Evolutionary conservation across 2,329 filamentous ascomycete genomes (phyloP), one percentile per base, ranked within the genome.

Genomic region (Calonectria leucothoes): DNA sequence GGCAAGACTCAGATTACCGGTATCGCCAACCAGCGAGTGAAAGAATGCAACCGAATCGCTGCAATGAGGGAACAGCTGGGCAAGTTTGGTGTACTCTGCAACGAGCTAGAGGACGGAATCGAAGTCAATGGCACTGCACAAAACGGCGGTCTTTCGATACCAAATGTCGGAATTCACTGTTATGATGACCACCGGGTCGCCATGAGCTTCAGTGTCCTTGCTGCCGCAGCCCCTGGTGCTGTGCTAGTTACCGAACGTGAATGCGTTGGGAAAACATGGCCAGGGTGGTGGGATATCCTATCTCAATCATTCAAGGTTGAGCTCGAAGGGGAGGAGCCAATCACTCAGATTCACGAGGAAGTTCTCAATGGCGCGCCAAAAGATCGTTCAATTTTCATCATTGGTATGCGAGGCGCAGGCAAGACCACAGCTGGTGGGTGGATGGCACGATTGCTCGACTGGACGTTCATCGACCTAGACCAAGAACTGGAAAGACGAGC

Each of bases 151-250:
- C 82, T 94, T 23, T 83, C 83, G 33, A 83, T 91, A 39, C 93
- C 94, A 1, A 83, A 86, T n/a, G 89, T 87, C 11, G 92, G 94
- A 35, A 90, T 99, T 52, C 93, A 94, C 86, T 98, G 96, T 86
- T 99, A 98, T 78, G 97, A 99, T 82, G 97, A 99, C 81, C 97
- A 99, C 83, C 94, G 97, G 73, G 95, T 99, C 15, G 97, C 97
- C 29, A 99, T 99, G 95, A 98, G 96, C 85, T 98, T 99, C 85
- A 97, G 95, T 77, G 95, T 99, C 8, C 88, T 99, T 20, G 92
- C 95, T 15, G 87, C 95, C 23, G 91, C 93, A 35, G 90, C 94
- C 0, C 93, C 94, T 1, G 85, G 91, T 10, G 90, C 94, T 0
- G 93, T 95, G 0, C 85, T 98, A 20, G 92, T 99, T 66, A 90